Percentiles rank a stretch among this genome's conserved stretches.
Evolutionary conservation across 306 rosid species (phyloP).

Genomic region (Medicago arabica): DNA sequence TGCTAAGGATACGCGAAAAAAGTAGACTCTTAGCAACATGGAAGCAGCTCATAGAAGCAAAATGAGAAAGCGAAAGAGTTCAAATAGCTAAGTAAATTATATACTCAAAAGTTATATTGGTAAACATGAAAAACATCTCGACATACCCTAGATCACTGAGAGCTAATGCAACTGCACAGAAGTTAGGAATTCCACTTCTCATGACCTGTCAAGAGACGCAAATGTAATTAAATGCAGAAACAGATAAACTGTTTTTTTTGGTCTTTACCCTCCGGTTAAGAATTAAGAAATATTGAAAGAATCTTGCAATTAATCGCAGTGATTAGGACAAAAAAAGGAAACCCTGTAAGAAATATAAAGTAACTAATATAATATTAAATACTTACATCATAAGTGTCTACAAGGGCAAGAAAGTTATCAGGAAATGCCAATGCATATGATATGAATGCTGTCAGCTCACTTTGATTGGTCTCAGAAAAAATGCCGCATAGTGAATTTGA

Average conservation of each 20-base stretch:
- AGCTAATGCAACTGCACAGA: conserved; percentile 93
- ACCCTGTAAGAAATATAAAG: conserved; percentile 31
- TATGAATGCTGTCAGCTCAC: conserved; percentile 95
- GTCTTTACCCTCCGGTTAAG: background rate
- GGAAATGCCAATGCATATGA: conserved; percentile 99
- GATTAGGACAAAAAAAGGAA: too few relatives aligned
- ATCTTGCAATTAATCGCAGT: too few relatives aligned
- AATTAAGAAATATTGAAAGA: background rate
- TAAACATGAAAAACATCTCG: conserved; percentile 25
- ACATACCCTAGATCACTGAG: conserved; percentile 88
- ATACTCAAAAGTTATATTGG: background rate
- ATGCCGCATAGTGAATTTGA: conserved; percentile 49
- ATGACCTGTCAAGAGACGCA: conserved; percentile 65
- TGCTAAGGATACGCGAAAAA: background rate
- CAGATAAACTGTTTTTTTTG: background rate
- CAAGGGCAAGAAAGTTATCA: conserved; percentile 84
- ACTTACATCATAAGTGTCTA: conserved; percentile 98
- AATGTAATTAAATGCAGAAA: conserved; percentile 19
- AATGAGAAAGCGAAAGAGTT: background rate
- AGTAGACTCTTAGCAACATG: background rate
- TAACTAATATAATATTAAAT: background rate
- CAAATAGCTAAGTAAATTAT: conserved; percentile 3
- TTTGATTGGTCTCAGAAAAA: conserved; percentile 93
- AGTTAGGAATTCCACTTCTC: conserved; percentile 94
- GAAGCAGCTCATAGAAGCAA: conserved; percentile 18